A percentile compares a stretch with the other conserved stretches of the same genome.
phyloP scores from a whole-genome alignment of 169 alveolate genomes.

The Eimeria tenella region DNA sequence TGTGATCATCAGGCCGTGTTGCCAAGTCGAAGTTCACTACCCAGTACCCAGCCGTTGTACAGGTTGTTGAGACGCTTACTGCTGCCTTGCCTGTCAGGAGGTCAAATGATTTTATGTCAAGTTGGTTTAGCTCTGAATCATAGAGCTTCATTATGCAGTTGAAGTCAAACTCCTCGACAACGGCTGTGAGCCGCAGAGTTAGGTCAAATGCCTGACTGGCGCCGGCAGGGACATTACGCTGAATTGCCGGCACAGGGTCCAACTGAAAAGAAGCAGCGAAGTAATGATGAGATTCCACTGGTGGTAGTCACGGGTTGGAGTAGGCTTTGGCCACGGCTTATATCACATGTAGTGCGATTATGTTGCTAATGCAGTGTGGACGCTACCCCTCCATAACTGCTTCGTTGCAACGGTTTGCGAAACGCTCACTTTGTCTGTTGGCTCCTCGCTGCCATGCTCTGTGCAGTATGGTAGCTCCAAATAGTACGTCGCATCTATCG shows the following conservation, averaged over 20 bases:
- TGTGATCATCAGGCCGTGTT: no score
- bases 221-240: conserved; percentile 64
- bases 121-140: conserved; percentile 65
- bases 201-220: conserved; percentile 64
- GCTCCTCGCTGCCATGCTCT: conserved; percentile 73
- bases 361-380: no score
- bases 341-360: no score
- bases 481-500: conserved; percentile 56
- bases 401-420: no score
- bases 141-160: conserved; percentile 68
- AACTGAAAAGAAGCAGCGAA: conserved; percentile 40
- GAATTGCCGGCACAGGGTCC: conserved; percentile 69
- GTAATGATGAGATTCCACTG: no score
- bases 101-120: conserved; percentile 56
- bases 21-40: no score
- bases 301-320: no score
- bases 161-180: conserved; percentile 59
- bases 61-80: conserved; percentile 4
- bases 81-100: conserved; percentile 63
- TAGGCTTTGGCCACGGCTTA: no score
- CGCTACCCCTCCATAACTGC: no score
- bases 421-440: conserved; percentile 60
- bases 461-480: conserved; percentile 74
- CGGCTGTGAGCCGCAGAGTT: conserved; percentile 70
- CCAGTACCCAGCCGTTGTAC: no score